These are phyloP conservation scores for Larix sibirica DNA, from an alignment of 83 land plant species.

Conservation along the genomic window DNA sequence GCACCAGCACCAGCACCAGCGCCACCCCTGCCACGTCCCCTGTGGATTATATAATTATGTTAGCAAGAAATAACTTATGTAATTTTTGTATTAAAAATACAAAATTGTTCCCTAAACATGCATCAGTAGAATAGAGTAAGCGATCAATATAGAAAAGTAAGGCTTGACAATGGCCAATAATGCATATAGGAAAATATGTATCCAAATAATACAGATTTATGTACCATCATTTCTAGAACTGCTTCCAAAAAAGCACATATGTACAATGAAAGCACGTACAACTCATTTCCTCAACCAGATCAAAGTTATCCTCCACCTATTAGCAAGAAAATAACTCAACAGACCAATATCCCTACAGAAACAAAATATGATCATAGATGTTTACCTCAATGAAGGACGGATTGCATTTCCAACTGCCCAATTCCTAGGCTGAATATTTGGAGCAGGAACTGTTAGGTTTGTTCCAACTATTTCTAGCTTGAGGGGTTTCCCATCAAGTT, in stretches of 20 bases:
- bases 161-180: no score
- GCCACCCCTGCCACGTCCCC: conserved; percentile 16
- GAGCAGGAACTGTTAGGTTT: conserved; percentile 42
- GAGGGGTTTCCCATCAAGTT: conserved; percentile 90
- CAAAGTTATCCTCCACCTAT: no score
- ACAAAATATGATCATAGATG: not conserved
- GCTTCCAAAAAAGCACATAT: no score
- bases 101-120: not conserved
- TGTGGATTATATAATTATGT: not conserved
- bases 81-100: not conserved
- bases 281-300: not conserved
- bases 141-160: not conserved
- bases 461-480: conserved; percentile 72
- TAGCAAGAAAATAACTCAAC: no score
- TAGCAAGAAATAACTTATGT: not conserved
- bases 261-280: not conserved
- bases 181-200: no score
- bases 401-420: not conserved
- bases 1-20: no score
- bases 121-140: not conserved
- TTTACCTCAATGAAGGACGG: not conserved
- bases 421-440: conserved; percentile 4
- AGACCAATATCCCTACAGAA: no score
- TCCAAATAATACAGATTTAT: no score
- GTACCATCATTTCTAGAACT: no score